Base-by-base conservation (phyloP, 2,329 filamentous ascomycete genomes). In the Calonectria naviculata region DNA sequence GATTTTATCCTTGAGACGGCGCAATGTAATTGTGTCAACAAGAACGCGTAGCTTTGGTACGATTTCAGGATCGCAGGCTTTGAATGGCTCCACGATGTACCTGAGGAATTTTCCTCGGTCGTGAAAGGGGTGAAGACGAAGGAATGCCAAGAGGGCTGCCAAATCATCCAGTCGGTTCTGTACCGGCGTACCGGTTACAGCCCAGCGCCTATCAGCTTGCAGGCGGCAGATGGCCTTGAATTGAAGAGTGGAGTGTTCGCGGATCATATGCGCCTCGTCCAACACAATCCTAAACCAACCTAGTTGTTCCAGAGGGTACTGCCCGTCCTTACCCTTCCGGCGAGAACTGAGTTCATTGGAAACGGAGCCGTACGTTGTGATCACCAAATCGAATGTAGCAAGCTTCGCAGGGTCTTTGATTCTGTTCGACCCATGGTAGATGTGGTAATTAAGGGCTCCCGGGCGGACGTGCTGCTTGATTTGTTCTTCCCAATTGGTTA, bases 401-500 rank as follows among this genome's bases (percentile, higher is more conserved):
- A 99, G 89, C 75, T 91, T 89, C 8, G 88, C 86, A 0, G 91
- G 83, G 73, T 95, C 91, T 71, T 92, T 93, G 73, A 90, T 92
- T 8, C 97, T 91, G 75, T 91, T 92, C 0, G 91, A 86, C 3
- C 97, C 97, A 81, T 99, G 97, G 75, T 98, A 98, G 66, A 97
- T 90, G 80, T 97, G 94, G 78, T 91, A 94, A 1, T 86, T 92
- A 21, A 98, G 80, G 9, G 89, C 84, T 0, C 87, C 88, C 0
- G 89, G 87, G 61, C 89, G 87, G 54, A 97, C 86, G 81, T 99
- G 97, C 70, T 93, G 89, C 77, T 93, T 93, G 72, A 98, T 94
- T 82, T 99, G 97, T 75, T 95, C 92, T 77, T 96, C 93, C 97
- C 97, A 99, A 79, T 98, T 99, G 29, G 93, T 93, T 69, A 98